Evolutionary conservation across 768 basidiomycete genomes (phyloP).

Genomic region (Trametes gibbosa): DNA sequence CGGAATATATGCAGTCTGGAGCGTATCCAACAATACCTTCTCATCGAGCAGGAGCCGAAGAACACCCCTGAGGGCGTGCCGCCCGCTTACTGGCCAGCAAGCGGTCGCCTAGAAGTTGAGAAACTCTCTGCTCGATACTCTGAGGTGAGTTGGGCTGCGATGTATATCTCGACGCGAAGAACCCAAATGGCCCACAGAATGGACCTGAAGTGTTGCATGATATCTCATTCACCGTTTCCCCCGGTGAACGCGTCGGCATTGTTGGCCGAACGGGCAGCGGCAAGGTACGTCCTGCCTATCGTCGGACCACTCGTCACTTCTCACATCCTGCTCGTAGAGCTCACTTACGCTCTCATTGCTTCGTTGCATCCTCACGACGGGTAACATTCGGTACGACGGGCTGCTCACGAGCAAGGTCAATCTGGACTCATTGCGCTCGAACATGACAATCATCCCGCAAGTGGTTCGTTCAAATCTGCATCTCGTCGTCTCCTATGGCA

Average conservation of each 20-base stretch:
- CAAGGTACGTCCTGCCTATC: not conserved
- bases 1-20: constrained; percentile 34
- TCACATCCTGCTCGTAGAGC: constrained; percentile 31
- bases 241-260: constrained; percentile 55
- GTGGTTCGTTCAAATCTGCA: constrained; percentile 29
- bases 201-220: constrained; percentile 57
- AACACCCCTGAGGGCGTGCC: constrained; percentile 36
- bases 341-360: constrained; percentile 53
- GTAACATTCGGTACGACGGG: constrained; percentile 47
- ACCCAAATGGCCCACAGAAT: constrained; percentile 21
- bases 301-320: not conserved
- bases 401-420: constrained; percentile 40
- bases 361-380: constrained; percentile 47
- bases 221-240: constrained; percentile 48
- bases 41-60: constrained; percentile 50
- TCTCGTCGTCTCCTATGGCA: too few relatives aligned
- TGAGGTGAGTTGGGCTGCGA: not conserved
- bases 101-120: constrained; percentile 49
- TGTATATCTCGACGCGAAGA: not conserved
- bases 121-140: constrained; percentile 50
- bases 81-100: constrained; percentile 62
- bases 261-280: constrained; percentile 21
- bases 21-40: constrained; percentile 51
- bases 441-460: constrained; percentile 46
- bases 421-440: constrained; percentile 42